Evolutionary conservation across 768 basidiomycete genomes (phyloP), one percentile per base, ranked within the genome.

Genomic region (Suillus paluster): DNA sequence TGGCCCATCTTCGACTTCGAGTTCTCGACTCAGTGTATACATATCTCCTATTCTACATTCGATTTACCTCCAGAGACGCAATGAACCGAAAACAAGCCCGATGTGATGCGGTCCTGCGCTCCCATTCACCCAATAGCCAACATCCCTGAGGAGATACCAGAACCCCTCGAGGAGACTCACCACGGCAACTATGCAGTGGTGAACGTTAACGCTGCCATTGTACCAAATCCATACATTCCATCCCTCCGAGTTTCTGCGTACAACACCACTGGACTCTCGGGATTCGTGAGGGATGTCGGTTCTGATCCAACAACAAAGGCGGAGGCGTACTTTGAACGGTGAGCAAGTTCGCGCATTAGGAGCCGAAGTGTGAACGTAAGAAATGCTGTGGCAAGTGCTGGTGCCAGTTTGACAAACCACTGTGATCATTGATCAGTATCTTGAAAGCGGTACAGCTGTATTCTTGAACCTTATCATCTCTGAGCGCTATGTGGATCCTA

Each of bases 161-260:
- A 80, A 58, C 71, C 80, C 23, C 68, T 71, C 10, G 81, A 82
- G 62, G 74, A 82, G 56, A 67, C 83, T 54, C 83, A 88, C 69
- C 69, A 85, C 66, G 87, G 85, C 67, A 81, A 89, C 63, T 93
- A 88, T 68, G 85, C 85, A 5, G 86, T 91, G 36, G 83, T 94
- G 63, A 94, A 94, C 71, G 89, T 92, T 27, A 83, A 84, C 33
- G 90, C 94, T 4, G 85, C 91, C 50, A 86, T 95, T 21, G 90
- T 96, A 60, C 93, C 94, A 23, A 92, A 92, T 61, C 88, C 88
- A n/a, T 97, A 91, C 76, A 73, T 91, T 55, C 93, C 95, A 4
- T 84, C 88, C 17, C 86, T 95, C 68, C 80, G 95, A 66, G 80
- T 96, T 14, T 95, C 87, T 76, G 80, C 87, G 67, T 97, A 94